Base-by-base conservation (phyloP, 768 basidiomycete genomes). In the Hebeloma cylindrosporum region DNA sequence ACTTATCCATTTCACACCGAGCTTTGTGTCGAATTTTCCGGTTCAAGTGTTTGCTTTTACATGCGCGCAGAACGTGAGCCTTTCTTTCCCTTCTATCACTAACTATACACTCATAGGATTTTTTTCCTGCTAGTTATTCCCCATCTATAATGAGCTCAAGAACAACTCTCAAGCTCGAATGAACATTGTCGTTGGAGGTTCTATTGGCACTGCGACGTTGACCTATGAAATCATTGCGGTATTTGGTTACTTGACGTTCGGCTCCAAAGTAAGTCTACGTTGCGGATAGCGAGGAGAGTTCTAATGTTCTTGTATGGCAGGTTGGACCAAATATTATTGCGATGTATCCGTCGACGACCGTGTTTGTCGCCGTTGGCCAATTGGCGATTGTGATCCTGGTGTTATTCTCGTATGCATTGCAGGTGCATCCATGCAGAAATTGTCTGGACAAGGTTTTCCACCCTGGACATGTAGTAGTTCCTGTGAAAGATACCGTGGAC, bases 21-120 rank as follows among this genome's bases (percentile, higher is more conserved):
- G 68, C 48, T 93, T 93, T 58, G 67, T 94, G 11, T 78, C 86
- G 10, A 92, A 82, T 1, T 89, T 96, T 68, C 95, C 95, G 0
- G 89, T 98, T 20, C 94, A 93, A 62, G 85, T 94, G 11, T 93
- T 93, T 66, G 88, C 88, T 3, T 93, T 85, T 62, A 95, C 93
- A 2, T 96, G 94, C 60, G 78, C 88, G 10, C 93, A 95, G 73
- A 95, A 95, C 60, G 93, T 93, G 62, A 54, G 83, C 58, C 21
- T 18, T 26, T 45, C 14, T 18, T 20, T 40, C 46, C 29, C 51
- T 46, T 18, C 23, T 35, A 10, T 23, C 16, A 14, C 30, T 37
- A 30, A n/a, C 43, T 7, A 4, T 26, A 34, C 7, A 26, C 7
- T 21, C n/a, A n/a, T 40, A 43, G 43, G 50, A 52, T 50, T 21